Evolutionary conservation across 345 rosid genomes (phyloP), one percentile per base, ranked within the genome.

Genomic region (Hibiscus mutabilis): DNA sequence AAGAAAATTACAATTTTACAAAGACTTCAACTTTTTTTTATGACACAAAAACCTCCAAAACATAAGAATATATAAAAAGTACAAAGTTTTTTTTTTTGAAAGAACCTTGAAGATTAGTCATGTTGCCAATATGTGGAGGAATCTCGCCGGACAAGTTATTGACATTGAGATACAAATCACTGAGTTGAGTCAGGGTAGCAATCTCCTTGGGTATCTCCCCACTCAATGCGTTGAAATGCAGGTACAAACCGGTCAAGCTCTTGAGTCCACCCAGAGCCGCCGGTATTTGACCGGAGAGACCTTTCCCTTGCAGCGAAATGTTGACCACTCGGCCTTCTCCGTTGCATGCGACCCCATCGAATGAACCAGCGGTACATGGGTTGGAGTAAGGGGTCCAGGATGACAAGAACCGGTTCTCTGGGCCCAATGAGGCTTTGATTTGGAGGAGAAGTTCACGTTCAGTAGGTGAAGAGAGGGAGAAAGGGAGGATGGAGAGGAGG

Each of bases 291-390:
- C 99, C 98, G 21, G 80, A 79, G 14, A 95, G 89, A 21, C 97
- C 96, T 84, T 82, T 92, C 71, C 99, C 99, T 76, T 90, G 97
- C 2, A 95, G 88, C 55, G 99, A 90, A 3, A 95, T 89, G 78
- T 92, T 95, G 6, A 96, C 81, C 0, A 95, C 92, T n/a, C 33
- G 81, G 60, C 85, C 90, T 35, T 77, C 67, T 47, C 81, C 90
- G 72, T 95, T 80, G 84, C 99, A 95, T 35, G 92, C 97, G 13
- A 95, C 93, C 0, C 99, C 99, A 70, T 86, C 84, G 70, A 95
- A 95, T 6, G 90, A 83, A 18, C 78, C 80, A 4, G 67, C 33
- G 75, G 78, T 74, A 35, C 99, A 94, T 1, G 92, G 96, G 82
- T 88, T 86, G 35, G 76, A 37, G 53, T 58, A 68, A 40, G 81